Base-by-base conservation (phyloP, 257 asterid species). In the Ocimum tenuiflorum region DNA sequence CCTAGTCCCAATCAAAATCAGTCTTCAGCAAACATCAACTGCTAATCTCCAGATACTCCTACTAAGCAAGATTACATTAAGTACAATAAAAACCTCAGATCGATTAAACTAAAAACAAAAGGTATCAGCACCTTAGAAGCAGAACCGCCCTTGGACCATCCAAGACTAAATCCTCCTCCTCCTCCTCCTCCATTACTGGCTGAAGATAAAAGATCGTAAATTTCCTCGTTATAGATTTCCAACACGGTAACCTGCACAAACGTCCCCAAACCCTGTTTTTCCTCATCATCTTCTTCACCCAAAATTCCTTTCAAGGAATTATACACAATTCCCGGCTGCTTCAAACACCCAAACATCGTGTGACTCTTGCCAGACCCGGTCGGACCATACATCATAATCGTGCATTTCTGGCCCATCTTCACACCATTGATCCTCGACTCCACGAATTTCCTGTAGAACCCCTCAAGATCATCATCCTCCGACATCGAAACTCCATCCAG, bases 361-460 rank as follows among this genome's bases (percentile, higher is more conserved):
- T 94, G 95, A 39, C 96, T 88, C 81, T 94, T 94, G 0, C 99
- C 99, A 0, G 99, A 83, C 6, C 99, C 99, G 0, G 99, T 88
- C 0, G 97, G 99, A 0, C 99, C 99, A 41, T 92, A 92, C 98
- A 89, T 89, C 97, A 92, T 89, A 0, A 92, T 76, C 0, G 99
- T 89, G n/a, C 99, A 94, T 58, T 86, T 90, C 31, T 78, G 88
- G 36, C 99, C 99, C 66, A 83, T 5, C 67, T 85, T 90, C 27
- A 94, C 97, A 0, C 88, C 99, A 29, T 85, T 77, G 3, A 94
- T 83, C 69, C 99, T 80, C 0, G 95, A 86, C 53, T 81, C 75
- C 3, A 94, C 96, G 18, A 90, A 90, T 6, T 83, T 90, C 79
- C 54, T 76, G 38, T 94, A 94, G 36, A 94, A 94, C 0, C 71